Evolutionary conservation across 1,284 basidiomycete species (phyloP).

Genomic region (Pseudozyma tsukubaensis): DNA sequence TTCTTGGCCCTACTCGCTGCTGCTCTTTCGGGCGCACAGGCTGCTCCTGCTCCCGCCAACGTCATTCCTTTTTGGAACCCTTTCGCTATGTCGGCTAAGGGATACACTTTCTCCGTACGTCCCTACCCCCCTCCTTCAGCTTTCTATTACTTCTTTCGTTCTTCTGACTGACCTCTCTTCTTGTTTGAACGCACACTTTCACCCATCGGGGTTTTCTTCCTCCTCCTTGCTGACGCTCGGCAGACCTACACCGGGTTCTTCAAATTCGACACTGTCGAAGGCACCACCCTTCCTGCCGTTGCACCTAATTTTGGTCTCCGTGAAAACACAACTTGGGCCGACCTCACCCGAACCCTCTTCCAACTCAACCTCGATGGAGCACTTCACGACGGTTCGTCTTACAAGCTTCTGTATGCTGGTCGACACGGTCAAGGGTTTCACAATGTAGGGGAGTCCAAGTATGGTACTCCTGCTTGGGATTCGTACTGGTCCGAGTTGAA

Average conservation of each 20-base stretch:
- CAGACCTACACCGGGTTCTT: constrained; percentile 48
- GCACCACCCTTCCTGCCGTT: constrained; percentile 38
- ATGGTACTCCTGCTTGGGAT: constrained; percentile 48
- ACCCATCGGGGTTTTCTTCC: neutral
- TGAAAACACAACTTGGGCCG: constrained; percentile 41
- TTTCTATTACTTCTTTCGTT: neutral
- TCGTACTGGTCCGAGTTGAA: constrained; percentile 40
- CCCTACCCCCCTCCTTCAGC: neutral
- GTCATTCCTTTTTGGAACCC: constrained; percentile 22
- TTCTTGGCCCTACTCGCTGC: constrained; percentile 28
- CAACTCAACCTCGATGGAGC: constrained; percentile 35
- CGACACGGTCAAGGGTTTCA: constrained; percentile 55
- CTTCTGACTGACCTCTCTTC: neutral
- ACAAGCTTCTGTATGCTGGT: constrained; percentile 50
- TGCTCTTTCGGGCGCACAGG: constrained; percentile 20
- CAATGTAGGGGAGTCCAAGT: constrained; percentile 51
- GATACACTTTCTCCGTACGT: constrained; percentile 39
- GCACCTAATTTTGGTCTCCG: constrained; percentile 50
- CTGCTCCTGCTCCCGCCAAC: constrained; percentile 31
- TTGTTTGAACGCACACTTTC: neutral
- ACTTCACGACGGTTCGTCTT: constrained; percentile 26
- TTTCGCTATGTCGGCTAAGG: constrained; percentile 36
- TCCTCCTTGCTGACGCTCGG: neutral
- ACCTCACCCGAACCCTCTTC: constrained; percentile 19
- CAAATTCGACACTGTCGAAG: constrained; percentile 37